Percentiles rank a stretch among this genome's conserved stretches.
phyloP scores from a whole-genome alignment of 2,329 filamentous ascomycete genomes.

The Paecilomyces dactylethromorphus region DNA sequence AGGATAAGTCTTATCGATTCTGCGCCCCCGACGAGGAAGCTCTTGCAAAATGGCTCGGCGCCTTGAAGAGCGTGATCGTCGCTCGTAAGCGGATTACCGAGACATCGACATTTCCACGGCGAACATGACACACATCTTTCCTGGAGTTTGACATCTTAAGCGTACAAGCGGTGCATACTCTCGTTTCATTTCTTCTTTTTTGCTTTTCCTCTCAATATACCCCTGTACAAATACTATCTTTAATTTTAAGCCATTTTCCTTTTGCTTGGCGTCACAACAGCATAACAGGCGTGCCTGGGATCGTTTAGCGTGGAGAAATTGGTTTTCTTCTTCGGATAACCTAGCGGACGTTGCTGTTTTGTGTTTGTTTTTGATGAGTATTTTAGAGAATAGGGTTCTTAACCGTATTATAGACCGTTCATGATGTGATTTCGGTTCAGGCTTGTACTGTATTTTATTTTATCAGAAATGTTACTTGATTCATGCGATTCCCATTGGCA shows the following conservation, averaged over 20 bases:
- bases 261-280: constrained; percentile 1
- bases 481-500: not conserved
- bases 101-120: constrained; percentile 6
- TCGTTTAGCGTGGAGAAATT: too few species aligned
- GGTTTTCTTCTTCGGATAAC: too few species aligned
- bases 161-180: not conserved
- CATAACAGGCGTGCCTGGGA: not conserved
- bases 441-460: too few species aligned
- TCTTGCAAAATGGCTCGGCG: constrained; percentile 77
- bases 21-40: constrained; percentile 74
- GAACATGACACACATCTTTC: not conserved
- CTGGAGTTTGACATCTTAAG: not conserved
- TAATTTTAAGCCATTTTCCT: not conserved
- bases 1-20: constrained; percentile 78
- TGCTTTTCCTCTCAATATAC: constrained; percentile 8
- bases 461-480: not conserved
- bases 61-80: constrained; percentile 66
- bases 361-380: too few species aligned
- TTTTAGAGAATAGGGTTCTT: not conserved
- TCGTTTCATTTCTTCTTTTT: constrained; percentile 1
- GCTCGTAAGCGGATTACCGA: constrained; percentile 27
- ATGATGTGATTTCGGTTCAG: not conserved
- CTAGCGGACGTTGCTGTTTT: not conserved
- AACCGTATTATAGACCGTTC: not conserved
- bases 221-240: constrained; percentile 2